Evolutionary conservation across 164 flowering plant genomes (phyloP).

Genomic region (Liriodendron chinense): DNA sequence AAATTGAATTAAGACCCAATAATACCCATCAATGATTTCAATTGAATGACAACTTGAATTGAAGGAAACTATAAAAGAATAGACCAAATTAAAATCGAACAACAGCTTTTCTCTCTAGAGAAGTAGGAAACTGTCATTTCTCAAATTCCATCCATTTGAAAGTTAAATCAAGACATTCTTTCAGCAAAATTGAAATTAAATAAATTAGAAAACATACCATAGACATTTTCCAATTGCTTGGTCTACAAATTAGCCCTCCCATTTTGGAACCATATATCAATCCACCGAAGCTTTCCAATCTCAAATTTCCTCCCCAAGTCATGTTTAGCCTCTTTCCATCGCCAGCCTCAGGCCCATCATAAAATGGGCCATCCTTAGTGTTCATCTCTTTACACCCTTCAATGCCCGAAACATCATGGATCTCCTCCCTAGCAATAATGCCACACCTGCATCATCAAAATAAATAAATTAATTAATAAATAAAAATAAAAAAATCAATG

Average conservation of each 20-base stretch:
- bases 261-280: conserved; percentile 90
- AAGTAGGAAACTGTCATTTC: not conserved
- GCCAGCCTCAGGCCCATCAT: conserved; percentile 56
- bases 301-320: conserved; percentile 86
- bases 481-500: not conserved
- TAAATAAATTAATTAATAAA: too few species aligned
- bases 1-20: not conserved
- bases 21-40: not conserved
- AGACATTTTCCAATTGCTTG: conserved; percentile 86
- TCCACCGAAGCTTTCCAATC: conserved; percentile 77
- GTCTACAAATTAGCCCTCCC: conserved; percentile 90
- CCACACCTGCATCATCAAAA: conserved; percentile 40
- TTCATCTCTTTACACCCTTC: conserved; percentile 37
- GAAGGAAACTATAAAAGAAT: too few species aligned
- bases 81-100: too few species aligned
- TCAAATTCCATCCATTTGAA: not conserved
- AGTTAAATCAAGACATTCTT: not conserved
- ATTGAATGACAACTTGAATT: too few species aligned
- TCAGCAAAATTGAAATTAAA: not conserved
- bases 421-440: conserved; percentile 66
- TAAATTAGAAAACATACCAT: conserved; percentile 34
- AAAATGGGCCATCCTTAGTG: conserved; percentile 46
- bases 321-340: conserved; percentile 79
- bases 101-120: too few species aligned
- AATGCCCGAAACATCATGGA: conserved; percentile 64